Evolutionary conservation across 129 eudicot genomes (phyloP).

Genomic region (Centaurea solstitialis): DNA sequence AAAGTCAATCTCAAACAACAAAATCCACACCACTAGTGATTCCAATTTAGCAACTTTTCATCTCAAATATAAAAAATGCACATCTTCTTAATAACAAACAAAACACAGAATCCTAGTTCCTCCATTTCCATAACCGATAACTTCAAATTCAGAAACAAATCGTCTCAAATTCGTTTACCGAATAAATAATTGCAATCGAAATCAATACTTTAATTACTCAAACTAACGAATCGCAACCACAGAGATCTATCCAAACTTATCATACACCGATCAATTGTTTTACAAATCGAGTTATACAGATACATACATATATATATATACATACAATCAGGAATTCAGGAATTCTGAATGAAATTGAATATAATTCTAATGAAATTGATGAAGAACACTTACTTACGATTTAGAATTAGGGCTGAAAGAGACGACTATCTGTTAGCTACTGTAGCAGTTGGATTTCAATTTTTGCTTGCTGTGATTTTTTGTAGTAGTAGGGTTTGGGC

Average conservation of each 20-base stretch:
- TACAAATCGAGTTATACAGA: background rate
- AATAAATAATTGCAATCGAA: background rate
- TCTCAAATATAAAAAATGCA: background rate
- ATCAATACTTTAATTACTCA: background rate
- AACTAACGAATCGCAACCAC: conserved; percentile 9
- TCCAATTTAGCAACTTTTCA: background rate
- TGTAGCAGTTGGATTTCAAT: conserved; percentile 11
- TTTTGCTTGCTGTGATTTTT: background rate
- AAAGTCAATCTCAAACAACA: background rate
- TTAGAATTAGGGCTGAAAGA: conserved; percentile 7
- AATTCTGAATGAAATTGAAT: background rate
- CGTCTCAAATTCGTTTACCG: background rate
- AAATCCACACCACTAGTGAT: background rate
- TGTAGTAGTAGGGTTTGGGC: conserved; percentile 31
- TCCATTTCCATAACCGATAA: background rate
- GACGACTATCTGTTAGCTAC: conserved; percentile 17
- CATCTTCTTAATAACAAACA: background rate
- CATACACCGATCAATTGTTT: conserved; percentile 1
- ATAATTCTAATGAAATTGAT: background rate
- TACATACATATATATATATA: background rate
- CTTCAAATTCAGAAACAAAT: conserved; percentile 1
- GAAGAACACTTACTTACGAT: conserved; percentile 18
- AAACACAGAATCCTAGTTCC: background rate
- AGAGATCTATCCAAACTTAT: background rate
- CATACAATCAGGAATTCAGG: background rate